Evolutionary conservation across 2,329 filamentous ascomycete genomes (phyloP).

Genomic region (Incumbomyces lentus): DNA sequence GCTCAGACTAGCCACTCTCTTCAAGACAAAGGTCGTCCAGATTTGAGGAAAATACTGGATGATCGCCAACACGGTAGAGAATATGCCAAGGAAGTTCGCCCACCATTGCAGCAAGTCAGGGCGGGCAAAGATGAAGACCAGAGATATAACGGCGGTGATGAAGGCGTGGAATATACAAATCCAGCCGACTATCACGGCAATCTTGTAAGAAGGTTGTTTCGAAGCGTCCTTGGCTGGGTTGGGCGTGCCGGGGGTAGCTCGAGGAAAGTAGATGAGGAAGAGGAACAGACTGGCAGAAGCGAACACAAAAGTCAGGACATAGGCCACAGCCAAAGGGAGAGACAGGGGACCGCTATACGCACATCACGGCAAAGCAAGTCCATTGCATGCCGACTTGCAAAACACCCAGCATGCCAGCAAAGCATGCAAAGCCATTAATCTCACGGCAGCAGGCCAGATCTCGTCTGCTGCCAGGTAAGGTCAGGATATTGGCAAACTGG

Average conservation of each 20-base stretch:
- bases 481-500: slow-evolving; percentile 84
- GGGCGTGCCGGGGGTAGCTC: slow-evolving; percentile 42
- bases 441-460: slow-evolving; percentile 81
- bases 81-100: slow-evolving; percentile 77
- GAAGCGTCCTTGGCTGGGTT: slow-evolving; percentile 24
- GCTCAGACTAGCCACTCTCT: slow-evolving; percentile 80
- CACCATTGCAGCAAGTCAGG: slow-evolving; percentile 60
- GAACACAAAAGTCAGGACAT: not conserved
- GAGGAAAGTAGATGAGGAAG: slow-evolving; percentile 90
- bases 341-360: slow-evolving; percentile 10
- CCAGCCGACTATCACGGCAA: slow-evolving; percentile 64
- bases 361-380: slow-evolving; percentile 89
- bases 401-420: slow-evolving; percentile 76
- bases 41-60: slow-evolving; percentile 96
- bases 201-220: slow-evolving; percentile 55
- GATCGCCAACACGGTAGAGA: slow-evolving; percentile 65
- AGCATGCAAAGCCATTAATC: slow-evolving; percentile 71
- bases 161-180: slow-evolving; percentile 67
- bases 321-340: not conserved
- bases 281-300: slow-evolving; percentile 58
- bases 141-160: slow-evolving; percentile 57
- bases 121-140: slow-evolving; percentile 53
- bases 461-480: slow-evolving; percentile 68
- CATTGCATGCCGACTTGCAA: slow-evolving; percentile 86
- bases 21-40: slow-evolving; percentile 74